Conservation (phyloP, 2,329 filamentous ascomycete genomes). For the Chaetothyriales sp. region DNA sequence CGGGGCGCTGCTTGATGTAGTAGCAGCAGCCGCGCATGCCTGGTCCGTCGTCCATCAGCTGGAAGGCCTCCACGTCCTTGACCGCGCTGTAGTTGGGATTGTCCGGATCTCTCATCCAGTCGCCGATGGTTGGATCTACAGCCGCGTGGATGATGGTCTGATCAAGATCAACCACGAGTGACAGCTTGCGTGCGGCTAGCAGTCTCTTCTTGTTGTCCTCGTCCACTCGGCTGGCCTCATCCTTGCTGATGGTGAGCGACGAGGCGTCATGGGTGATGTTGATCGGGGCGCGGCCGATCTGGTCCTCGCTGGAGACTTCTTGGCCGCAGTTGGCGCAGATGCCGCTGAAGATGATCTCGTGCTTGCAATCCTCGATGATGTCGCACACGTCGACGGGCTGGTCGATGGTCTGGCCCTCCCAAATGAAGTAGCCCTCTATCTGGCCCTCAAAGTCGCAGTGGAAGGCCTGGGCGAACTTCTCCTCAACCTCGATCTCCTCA, state of each 20-base stretch:
- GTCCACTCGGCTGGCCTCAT: constrained; percentile 67
- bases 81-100: constrained; percentile 88
- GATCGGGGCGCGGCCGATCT: constrained; percentile 69
- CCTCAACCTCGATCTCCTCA: constrained; percentile 52
- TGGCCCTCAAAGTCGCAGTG: constrained; percentile 71
- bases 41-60: constrained; percentile 72
- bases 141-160: constrained; percentile 98
- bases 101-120: constrained; percentile 78
- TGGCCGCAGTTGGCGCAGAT: constrained; percentile 86
- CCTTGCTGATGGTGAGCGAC: constrained; percentile 66
- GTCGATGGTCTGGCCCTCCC: constrained; percentile 29
- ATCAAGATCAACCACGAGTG: constrained; percentile 88
- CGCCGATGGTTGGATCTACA: constrained; percentile 86
- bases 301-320: constrained; percentile 69
- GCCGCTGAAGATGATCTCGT: constrained; percentile 80
- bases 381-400: constrained; percentile 44
- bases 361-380: constrained; percentile 79
- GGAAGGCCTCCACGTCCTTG: constrained; percentile 75
- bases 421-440: constrained; percentile 60
- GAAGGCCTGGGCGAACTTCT: constrained; percentile 62
- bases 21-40: constrained; percentile 73
- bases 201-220: constrained; percentile 74
- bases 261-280: constrained; percentile 92
- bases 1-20: constrained; percentile 94
- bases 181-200: constrained; percentile 67